A percentile compares a stretch with the other conserved stretches of the same genome.
phyloP scores from a whole-genome alignment of 805 yeast genomes.

The Cyberlindnera japonica region DNA sequence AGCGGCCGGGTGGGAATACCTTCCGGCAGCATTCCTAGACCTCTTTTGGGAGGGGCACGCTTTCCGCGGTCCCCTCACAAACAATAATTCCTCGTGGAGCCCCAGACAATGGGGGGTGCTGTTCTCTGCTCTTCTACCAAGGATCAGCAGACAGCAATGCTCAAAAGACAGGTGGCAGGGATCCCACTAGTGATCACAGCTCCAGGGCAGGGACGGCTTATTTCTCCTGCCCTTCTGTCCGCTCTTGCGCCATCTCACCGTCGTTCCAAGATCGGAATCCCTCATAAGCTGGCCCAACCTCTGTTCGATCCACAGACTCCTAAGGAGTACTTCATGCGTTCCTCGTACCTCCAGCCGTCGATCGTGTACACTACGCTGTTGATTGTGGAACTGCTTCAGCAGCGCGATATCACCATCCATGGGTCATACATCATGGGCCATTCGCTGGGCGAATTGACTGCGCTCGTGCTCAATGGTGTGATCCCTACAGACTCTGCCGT shows the following conservation, averaged over 20 bases:
- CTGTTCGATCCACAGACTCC: conserved; percentile 8
- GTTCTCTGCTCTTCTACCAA: neutral
- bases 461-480: conserved; percentile 32
- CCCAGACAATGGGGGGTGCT: neutral
- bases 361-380: conserved; percentile 24
- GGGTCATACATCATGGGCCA: conserved; percentile 36
- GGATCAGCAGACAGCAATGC: conserved; percentile 2
- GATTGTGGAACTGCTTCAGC: conserved; percentile 24
- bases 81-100: neutral
- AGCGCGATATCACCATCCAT: conserved; percentile 20
- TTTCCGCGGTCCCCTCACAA: neutral
- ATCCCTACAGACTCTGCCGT: conserved; percentile 19
- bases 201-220: conserved; percentile 28
- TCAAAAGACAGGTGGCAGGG: conserved; percentile 8
- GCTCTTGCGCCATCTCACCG: conserved; percentile 10
- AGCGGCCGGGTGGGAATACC: no score
- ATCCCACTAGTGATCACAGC: conserved; percentile 15
- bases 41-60: no score
- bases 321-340: conserved; percentile 20
- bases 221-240: conserved; percentile 12
- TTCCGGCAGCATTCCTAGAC: no score
- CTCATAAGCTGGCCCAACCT: conserved; percentile 13
- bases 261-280: conserved; percentile 10
- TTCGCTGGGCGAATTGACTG: conserved; percentile 42
- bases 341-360: conserved; percentile 32